Evolutionary conservation across 2,329 filamentous ascomycete genomes (phyloP), one percentile per base, ranked within the genome.

Genomic region (Truncatella angustata): DNA sequence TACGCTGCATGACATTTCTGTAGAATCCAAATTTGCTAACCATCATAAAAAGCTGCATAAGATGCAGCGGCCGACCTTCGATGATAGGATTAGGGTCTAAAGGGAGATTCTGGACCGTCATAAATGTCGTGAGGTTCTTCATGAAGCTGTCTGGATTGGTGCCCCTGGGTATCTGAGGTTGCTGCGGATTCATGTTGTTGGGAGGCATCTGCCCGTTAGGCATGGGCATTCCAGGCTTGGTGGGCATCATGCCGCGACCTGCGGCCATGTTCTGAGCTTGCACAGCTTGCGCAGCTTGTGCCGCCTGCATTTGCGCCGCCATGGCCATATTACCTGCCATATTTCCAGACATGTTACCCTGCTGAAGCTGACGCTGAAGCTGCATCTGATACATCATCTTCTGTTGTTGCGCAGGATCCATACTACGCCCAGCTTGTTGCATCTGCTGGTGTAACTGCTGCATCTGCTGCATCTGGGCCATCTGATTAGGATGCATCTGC

Each of bases 381-480:
- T 90, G 87, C 83, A 95, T 88, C 60, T 95, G 90, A 63, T 95
- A 93, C 45, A 87, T 73, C 52, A 84, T 78, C 67, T 91, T 80
- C 62, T 91, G 87, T 58, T 91, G 85, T 63, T 90, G 86, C 34
- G 43, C 40, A 20, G 44, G 49, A 36, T 90, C 87, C 56, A 88
- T 79, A 60, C 81, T 75, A 51, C 78, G 79, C 48, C 70, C 74
- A n/a, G 52, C 52, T 23, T 24, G 36, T 51, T 76, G 75, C 63
- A 71, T 69, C 60, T 68, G 67, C 52, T 72, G 70, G 46, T 70
- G 70, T 50, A 67, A 65, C 55, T 68, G 68, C 51, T 63, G 70
- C 63, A 72, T 70, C 46, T 67, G 67, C 45, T 73, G 66, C 70
- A 76, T 78, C 56, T 77, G 75, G 55, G 62, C 62, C 70, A 76